Percentiles rank a stretch among this genome's conserved stretches.
Conservation (phyloP, 2,329 filamentous ascomycete genomes). For the Penicillium sp. region DNA sequence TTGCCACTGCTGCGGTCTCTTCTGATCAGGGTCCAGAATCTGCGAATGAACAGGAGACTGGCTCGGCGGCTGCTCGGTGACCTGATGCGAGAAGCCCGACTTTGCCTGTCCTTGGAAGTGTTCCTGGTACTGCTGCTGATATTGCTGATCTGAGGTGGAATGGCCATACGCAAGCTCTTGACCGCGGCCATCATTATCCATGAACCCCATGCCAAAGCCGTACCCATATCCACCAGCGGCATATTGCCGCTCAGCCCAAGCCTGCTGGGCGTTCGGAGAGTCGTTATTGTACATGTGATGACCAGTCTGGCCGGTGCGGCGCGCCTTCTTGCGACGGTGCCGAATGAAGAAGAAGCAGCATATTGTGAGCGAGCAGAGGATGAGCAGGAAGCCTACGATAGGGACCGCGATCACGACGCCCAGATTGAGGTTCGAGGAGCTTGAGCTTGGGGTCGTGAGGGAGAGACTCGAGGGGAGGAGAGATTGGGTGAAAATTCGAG, state of each 20-base stretch:
- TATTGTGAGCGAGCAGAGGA: constrained; percentile 32
- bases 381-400: constrained; percentile 44
- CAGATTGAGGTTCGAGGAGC: constrained; percentile 30
- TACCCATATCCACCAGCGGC: constrained; percentile 13
- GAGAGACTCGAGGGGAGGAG: constrained; percentile 37
- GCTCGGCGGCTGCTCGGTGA: constrained; percentile 6
- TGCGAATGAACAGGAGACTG: background rate
- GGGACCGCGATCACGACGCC: constrained; percentile 46
- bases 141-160: constrained; percentile 1
- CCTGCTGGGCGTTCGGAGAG: constrained; percentile 30
- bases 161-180: constrained; percentile 23
- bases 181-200: constrained; percentile 30
- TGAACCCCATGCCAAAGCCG: constrained; percentile 26
- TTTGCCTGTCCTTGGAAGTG: constrained; percentile 7
- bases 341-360: constrained; percentile 48
- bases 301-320: constrained; percentile 26
- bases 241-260: constrained; percentile 11
- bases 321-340: constrained; percentile 40
- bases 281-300: constrained; percentile 35
- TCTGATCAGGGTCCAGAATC: constrained; percentile 7
- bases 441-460: constrained; percentile 17
- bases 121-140: constrained; percentile 5
- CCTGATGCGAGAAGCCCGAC: constrained; percentile 8
- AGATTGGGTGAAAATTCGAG: constrained; percentile 44
- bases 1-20: constrained; percentile 4